These are phyloP conservation scores for Arthrinium phaeospermum DNA, from an alignment of 2,329 filamentous ascomycete genomes.

Conservation along the genomic window DNA sequence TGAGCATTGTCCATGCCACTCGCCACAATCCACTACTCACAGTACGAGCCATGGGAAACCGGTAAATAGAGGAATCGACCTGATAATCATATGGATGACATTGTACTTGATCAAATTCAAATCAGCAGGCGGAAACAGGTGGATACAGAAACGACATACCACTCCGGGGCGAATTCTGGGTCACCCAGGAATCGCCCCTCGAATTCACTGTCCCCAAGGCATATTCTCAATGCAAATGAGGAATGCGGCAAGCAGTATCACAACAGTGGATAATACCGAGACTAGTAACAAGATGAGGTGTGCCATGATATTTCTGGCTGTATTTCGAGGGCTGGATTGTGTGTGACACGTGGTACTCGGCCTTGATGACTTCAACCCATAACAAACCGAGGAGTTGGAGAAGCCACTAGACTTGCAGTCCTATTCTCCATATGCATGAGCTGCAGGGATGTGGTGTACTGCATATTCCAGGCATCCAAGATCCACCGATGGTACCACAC, in stretches of 20 bases:
- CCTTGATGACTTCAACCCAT: no score
- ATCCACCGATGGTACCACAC: no score
- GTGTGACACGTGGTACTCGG: no score
- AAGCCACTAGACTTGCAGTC: no score
- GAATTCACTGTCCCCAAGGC: constrained; percentile 25
- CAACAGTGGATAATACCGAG: not conserved
- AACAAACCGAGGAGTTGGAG: no score
- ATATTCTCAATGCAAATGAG: constrained; percentile 21
- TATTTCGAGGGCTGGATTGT: no score
- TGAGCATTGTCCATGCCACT: not conserved
- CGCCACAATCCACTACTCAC: not conserved
- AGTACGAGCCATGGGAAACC: not conserved
- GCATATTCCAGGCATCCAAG: no score
- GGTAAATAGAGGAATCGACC: not conserved
- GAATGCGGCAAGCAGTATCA: no score
- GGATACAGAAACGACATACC: constrained; percentile 27
- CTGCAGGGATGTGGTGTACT: no score
- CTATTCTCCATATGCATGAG: no score
- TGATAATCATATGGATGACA: not conserved
- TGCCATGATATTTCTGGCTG: no score
- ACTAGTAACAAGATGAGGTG: not conserved
- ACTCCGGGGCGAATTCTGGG: constrained; percentile 31
- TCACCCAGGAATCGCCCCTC: constrained; percentile 29
- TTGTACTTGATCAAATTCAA: not conserved
- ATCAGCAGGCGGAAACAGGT: not conserved